phyloP scores from a whole-genome alignment of 805 yeast species.

The Wickerhamiella parazyma region DNA sequence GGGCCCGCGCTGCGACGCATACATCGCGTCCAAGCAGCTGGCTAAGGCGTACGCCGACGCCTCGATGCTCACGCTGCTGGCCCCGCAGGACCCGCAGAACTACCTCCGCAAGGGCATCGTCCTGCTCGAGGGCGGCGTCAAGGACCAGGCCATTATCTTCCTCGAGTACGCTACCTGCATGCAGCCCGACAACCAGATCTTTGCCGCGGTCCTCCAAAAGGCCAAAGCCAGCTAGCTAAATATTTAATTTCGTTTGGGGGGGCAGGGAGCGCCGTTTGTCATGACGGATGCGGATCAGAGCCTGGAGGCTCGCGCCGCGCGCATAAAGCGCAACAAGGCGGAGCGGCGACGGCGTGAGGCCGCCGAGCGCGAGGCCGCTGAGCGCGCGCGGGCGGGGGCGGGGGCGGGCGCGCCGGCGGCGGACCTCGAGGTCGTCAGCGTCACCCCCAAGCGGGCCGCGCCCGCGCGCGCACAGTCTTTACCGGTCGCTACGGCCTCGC shows the following conservation, averaged over 20 bases:
- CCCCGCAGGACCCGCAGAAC: constrained; percentile 24
- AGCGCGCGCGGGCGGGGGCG: no score
- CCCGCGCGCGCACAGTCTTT: no score
- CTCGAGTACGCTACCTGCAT: constrained; percentile 18
- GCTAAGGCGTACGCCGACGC: constrained; percentile 30
- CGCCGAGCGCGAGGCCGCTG: background rate
- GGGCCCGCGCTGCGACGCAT: constrained; percentile 29
- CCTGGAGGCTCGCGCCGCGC: no score
- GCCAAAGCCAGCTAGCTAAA: background rate
- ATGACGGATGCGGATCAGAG: no score
- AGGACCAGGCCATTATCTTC: constrained; percentile 20
- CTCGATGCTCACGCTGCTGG: constrained; percentile 24
- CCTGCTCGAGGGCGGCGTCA: constrained; percentile 17
- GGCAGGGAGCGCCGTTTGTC: background rate
- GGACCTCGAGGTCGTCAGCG: no score
- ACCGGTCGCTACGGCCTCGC: no score
- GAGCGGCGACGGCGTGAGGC: background rate
- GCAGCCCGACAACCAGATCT: constrained; percentile 17
- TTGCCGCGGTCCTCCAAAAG: constrained; percentile 4
- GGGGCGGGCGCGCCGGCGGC: no score
- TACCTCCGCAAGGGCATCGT: constrained; percentile 26
- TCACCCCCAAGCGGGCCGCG: no score
- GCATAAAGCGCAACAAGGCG: no score
- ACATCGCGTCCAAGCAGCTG: constrained; percentile 25
- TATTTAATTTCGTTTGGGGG: background rate